Evolutionary conservation across 441 rosid genomes (phyloP), one percentile per base, ranked within the genome.

Genomic region (Rhodomyrtus psidioides): DNA sequence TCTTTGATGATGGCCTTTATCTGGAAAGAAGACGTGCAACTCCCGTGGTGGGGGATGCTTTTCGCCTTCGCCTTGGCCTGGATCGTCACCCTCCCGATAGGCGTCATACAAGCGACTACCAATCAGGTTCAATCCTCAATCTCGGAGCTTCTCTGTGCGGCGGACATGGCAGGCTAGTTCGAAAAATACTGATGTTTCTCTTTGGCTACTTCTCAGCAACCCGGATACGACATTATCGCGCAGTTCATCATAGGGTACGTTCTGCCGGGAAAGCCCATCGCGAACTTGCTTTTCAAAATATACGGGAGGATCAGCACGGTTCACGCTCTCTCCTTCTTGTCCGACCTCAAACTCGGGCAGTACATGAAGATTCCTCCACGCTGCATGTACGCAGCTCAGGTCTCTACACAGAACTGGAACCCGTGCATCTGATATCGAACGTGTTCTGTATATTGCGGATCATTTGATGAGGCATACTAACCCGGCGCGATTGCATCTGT

Each of bases 171-270:
- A 3, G 16, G 39, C 79, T 39, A 44, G 79, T 70, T 70, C 0
- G 0, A 2, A 6, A 2, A 19, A 21, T 70, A 12, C 57, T 81
- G 30, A 81, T 1, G 0, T 0, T 27, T 81, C 1, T 49, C 21
- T 3, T 51, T 16, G 57, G 34, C 57, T n/a, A 27, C 55, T 81
- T 54, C 3, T 9, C 84, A 82, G 84, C 84, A 82, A 82, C 59
- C 84, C 0, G 84, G 84, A 0, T 82, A 53, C n/a, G 84, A 82
- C 84, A 82, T 82, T 21, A 82, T 82, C 30, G 84, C 84, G 27
- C 84, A 82, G 84, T 82, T 82, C 59, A 53, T 82, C 56, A 82
- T 82, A 28, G 84, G 84, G 24, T 82, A 82, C 42, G 42, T 82
- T 56, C 57, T 82, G 27, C 84, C 84, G 0, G 84, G 84, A 39